Conservation (phyloP, 2,329 filamentous ascomycete species). For the Escovopsis sp. region DNA sequence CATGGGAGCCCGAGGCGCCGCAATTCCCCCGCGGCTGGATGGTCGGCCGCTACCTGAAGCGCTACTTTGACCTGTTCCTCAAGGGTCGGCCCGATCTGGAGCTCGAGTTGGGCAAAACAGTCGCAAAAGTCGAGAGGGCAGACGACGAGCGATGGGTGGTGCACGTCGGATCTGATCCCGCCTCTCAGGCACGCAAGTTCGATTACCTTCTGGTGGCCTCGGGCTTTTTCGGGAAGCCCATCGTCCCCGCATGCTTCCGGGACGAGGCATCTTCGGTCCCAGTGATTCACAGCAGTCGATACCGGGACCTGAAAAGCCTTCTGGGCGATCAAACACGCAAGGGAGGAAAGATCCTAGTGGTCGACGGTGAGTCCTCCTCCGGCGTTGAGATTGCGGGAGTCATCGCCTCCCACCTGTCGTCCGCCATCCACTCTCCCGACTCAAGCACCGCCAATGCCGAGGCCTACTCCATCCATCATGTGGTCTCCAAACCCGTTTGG, state of each 20-base stretch:
- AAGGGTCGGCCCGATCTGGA: conserved; percentile 21
- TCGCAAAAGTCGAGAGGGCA: conserved; percentile 25
- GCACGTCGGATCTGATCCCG: conserved; percentile 18
- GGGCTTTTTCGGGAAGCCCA: conserved; percentile 57
- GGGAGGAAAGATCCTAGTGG: conserved; percentile 52
- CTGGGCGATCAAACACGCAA: conserved; percentile 22
- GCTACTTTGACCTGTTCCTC: conserved; percentile 47
- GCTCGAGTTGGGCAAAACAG: conserved; percentile 34
- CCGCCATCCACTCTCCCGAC: conserved; percentile 38
- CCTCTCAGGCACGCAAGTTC: conserved; percentile 34
- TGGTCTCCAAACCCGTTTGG: conserved; percentile 58
- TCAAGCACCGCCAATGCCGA: conserved; percentile 27
- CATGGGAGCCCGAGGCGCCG: conserved; percentile 48
- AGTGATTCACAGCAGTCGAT: conserved; percentile 53
- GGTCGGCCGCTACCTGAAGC: conserved; percentile 56
- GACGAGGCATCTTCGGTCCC: conserved; percentile 25
- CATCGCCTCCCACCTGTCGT: conserved; percentile 57
- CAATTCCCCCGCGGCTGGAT: conserved; percentile 66
- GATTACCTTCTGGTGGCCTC: conserved; percentile 60
- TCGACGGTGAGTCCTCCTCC: conserved; percentile 78
- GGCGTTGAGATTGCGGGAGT: conserved; percentile 63
- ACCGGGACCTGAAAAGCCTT: conserved; percentile 39
- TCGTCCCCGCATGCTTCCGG: conserved; percentile 32
- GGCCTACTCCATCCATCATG: conserved; percentile 49
- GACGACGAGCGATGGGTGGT: conserved; percentile 27